Base-by-base conservation (phyloP, 257 asterid genomes). In the Lantana camara region DNA sequence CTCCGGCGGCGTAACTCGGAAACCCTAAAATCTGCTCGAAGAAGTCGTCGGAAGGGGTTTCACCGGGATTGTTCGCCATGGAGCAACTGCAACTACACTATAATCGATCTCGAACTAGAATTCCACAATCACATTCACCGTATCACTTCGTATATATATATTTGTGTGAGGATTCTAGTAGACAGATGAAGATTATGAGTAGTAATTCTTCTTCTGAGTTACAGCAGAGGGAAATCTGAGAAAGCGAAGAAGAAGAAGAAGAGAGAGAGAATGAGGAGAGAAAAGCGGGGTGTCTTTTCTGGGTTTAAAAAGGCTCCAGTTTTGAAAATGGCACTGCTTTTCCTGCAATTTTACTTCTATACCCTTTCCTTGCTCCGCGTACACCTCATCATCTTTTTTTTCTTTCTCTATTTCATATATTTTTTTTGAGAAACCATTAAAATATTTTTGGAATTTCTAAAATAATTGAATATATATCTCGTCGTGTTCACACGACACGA, bases 61-160 rank as follows among this genome's bases (percentile, higher is more conserved):
- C 96, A 9, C 89, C 72, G 16, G 80, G 85, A 66, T 89, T 85
- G 66, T 83, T 92, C 37, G 96, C 87, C 98, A 92, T 92, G 71
- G 68, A 57, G 47, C 21, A 56, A 67, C 32, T 4, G 10, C 21
- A 20, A 41, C 51, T 7, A n/a, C n/a, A n/a, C n/a, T n/a, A n/a
- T 44, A 61, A 27, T 41, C 48, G 70, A 63, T 55, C 57, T 32
- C 67, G 46, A 71, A 70, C 29, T 2, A 12, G 55, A 30, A 47
- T 20, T 42, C 20, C 63, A 11, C 44, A 45, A 52, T 48, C 16
- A 42, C 73, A 64, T 47, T 23, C 48, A 20, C 68, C 5, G 29
- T 3, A 44, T 35, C 19, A 32, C 23, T 58, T 37, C 16, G 22
- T 14, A 22, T 17, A 29, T 45, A 41, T 15, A 41, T 22, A 22